phyloP scores from a whole-genome alignment of 257 asterid species.

The Knoxia roxburghii region DNA sequence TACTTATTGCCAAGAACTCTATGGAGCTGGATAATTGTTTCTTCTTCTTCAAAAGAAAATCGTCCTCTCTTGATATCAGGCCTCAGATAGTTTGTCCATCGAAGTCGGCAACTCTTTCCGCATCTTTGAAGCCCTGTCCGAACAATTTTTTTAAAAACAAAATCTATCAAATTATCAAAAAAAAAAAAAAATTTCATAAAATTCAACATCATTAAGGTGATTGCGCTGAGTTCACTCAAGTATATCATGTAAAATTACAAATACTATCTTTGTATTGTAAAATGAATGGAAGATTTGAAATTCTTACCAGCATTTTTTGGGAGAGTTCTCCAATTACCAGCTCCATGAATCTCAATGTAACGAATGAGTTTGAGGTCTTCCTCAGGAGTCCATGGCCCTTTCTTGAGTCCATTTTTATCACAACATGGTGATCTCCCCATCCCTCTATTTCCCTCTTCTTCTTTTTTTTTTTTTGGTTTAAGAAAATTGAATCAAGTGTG shows the following conservation, averaged over 20 bases:
- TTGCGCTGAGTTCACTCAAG: too few species aligned
- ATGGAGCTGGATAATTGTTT: conserved; percentile 70
- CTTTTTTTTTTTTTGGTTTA: too few species aligned
- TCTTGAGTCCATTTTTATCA: conserved; percentile 66
- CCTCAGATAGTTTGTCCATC: conserved; percentile 75
- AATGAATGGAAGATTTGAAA: too few species aligned
- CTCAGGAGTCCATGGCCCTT: conserved; percentile 88
- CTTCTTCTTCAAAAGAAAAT: conserved; percentile 84
- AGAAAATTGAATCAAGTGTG: too few species aligned
- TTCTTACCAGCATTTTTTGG: conserved; percentile 73
- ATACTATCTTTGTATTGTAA: too few species aligned
- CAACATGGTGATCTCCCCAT: conserved; percentile 92
- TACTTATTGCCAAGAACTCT: conserved; percentile 88
- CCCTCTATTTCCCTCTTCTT: neutral
- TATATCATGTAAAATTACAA: too few species aligned
- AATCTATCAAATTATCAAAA: too few species aligned
- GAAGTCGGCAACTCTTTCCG: conserved; percentile 84
- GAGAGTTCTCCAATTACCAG: conserved; percentile 74
- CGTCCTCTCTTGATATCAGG: conserved; percentile 88
- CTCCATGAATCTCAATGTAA: conserved; percentile 53
- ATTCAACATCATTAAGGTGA: too few species aligned
- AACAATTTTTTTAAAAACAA: too few species aligned
- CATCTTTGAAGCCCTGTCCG: conserved; percentile 82
- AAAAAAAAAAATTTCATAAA: too few species aligned
- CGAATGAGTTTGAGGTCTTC: conserved; percentile 63